Evolutionary conservation across 2,329 filamentous ascomycete species (phyloP).

Genomic region (Triangularia verruculosa): DNA sequence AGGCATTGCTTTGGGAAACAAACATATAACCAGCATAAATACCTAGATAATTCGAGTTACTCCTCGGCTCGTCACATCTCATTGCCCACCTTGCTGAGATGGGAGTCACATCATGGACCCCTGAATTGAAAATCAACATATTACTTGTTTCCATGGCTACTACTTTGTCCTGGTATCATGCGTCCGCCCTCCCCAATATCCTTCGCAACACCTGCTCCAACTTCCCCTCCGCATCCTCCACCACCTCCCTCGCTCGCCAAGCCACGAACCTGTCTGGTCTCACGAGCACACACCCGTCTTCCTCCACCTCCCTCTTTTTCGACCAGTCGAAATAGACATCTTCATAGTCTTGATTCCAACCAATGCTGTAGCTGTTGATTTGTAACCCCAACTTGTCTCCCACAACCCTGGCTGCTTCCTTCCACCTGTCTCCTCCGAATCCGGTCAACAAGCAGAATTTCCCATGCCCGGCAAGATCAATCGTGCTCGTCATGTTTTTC

Average conservation of each 20-base stretch:
- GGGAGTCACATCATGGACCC: too few species aligned
- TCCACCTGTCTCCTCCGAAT: constrained; percentile 56
- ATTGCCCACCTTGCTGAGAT: too few species aligned
- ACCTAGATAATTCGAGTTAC: too few species aligned
- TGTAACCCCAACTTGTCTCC: constrained; percentile 40
- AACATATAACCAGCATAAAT: too few species aligned
- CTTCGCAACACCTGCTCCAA: constrained; percentile 26
- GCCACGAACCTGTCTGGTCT: constrained; percentile 58
- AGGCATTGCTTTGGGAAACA: too few species aligned
- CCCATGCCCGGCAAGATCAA: constrained; percentile 58
- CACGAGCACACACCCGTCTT: constrained; percentile 56
- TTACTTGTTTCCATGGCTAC: neutral
- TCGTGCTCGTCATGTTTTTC: constrained; percentile 48
- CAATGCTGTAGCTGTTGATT: constrained; percentile 51
- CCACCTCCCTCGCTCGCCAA: constrained; percentile 39
- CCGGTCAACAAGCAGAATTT: constrained; percentile 51
- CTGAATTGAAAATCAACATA: neutral
- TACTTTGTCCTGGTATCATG: neutral
- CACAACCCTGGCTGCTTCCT: constrained; percentile 43
- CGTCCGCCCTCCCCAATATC: constrained; percentile 15
- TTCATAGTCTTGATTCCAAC: constrained; percentile 57
- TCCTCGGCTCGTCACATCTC: too few species aligned
- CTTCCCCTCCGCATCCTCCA: constrained; percentile 19
- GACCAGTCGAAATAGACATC: constrained; percentile 63
- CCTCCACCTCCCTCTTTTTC: constrained; percentile 49